phyloP scores from a whole-genome alignment of 2,329 filamentous ascomycete genomes.

The Alternaria arborescens region DNA sequence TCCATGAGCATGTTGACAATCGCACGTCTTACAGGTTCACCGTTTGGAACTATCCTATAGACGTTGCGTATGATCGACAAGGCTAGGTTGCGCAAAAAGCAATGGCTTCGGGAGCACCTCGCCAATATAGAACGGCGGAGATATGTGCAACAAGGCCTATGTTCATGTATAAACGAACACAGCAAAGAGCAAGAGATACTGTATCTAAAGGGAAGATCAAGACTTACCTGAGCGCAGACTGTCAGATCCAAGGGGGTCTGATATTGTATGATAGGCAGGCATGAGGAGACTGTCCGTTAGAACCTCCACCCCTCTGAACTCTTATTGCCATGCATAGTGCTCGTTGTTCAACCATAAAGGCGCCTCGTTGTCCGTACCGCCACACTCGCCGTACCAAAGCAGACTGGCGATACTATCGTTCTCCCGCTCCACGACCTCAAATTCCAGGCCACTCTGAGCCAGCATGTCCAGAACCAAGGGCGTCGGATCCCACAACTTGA shows the following conservation, averaged over 20 bases:
- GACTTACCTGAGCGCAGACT: too few relatives aligned
- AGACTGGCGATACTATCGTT: constrained; percentile 3
- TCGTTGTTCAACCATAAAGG: constrained; percentile 46
- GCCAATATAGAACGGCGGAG: not conserved
- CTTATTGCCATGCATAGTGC: constrained; percentile 44
- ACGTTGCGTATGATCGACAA: too few relatives aligned
- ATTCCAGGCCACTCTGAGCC: not conserved
- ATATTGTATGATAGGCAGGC: accelerated
- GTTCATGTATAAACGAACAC: not conserved
- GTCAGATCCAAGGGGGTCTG: accelerated
- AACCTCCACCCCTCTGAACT: not conserved
- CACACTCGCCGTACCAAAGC: constrained; percentile 11
- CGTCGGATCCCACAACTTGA: constrained; percentile 84
- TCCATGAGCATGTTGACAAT: too few relatives aligned
- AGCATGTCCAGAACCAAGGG: constrained; percentile 47
- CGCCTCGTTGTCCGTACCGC: constrained; percentile 7
- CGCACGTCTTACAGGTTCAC: too few relatives aligned
- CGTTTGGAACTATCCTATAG: too few relatives aligned
- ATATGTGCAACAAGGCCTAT: too few relatives aligned
- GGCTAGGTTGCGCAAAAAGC: too few relatives aligned
- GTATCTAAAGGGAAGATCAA: accelerated
- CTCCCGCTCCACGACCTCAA: not conserved
- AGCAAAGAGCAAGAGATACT: too few relatives aligned
- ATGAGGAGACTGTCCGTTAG: accelerated
- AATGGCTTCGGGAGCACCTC: too few relatives aligned